Percentiles rank a stretch among this genome's conserved stretches.
Conservation (phyloP, 371 early-diverging fungal species). For the Mucor saturninus region DNA sequence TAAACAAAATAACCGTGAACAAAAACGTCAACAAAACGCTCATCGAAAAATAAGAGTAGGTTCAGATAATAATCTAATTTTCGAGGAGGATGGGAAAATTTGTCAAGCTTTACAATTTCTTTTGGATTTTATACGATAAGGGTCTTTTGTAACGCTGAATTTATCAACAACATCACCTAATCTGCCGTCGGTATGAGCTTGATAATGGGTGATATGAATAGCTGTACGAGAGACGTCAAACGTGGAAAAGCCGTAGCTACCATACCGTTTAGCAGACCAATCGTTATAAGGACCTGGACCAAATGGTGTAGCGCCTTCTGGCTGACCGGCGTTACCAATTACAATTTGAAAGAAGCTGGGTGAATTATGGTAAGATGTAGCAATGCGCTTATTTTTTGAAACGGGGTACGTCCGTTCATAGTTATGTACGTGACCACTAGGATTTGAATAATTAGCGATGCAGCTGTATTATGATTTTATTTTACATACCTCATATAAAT, state of each 20-base stretch:
- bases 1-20: no score
- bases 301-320: conserved; percentile 34
- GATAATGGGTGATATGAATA: conserved; percentile 34
- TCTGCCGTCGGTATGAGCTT: conserved; percentile 35
- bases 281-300: conserved; percentile 31
- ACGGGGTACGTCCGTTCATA: conserved; percentile 52
- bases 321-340: conserved; percentile 48
- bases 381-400: conserved; percentile 24
- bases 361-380: conserved; percentile 43
- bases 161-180: conserved; percentile 38
- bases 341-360: conserved; percentile 42
- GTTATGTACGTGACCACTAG: conserved; percentile 44
- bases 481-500: conserved; percentile 32
- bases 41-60: no score
- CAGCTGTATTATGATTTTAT: background rate
- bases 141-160: conserved; percentile 34
- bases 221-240: conserved; percentile 35
- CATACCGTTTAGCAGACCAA: conserved; percentile 46
- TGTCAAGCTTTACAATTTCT: no score
- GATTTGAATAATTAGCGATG: background rate
- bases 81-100: no score
- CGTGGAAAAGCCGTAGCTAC: conserved; percentile 43
- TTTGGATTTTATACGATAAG: background rate
- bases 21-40: no score
- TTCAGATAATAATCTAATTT: no score